Conservation (phyloP, 2,329 filamentous ascomycete species). For the Coniochaeta hoffmannii region DNA sequence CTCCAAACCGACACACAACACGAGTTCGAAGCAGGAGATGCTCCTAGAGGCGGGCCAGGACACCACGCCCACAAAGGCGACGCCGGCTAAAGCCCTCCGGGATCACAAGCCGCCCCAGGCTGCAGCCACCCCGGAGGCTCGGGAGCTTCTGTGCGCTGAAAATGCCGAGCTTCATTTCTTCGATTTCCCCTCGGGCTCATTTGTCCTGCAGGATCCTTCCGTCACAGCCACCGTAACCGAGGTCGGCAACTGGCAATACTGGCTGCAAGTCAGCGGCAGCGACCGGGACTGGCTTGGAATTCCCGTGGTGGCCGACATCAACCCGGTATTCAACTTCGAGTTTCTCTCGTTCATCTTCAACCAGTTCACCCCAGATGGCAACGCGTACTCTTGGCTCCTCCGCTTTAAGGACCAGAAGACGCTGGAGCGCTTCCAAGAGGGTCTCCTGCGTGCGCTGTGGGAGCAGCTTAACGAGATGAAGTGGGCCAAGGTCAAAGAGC, state of each 20-base stretch:
- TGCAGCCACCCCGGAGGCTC: slow-evolving; percentile 46
- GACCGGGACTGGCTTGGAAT: slow-evolving; percentile 79
- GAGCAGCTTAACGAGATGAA: slow-evolving; percentile 92
- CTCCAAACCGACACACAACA: slow-evolving; percentile 35
- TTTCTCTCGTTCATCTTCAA: slow-evolving; percentile 99
- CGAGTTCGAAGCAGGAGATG: slow-evolving; percentile 37
- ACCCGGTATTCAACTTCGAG: slow-evolving; percentile 98
- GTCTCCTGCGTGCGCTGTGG: slow-evolving; percentile 92
- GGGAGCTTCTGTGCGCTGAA: slow-evolving; percentile 68
- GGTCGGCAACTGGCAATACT: slow-evolving; percentile 88
- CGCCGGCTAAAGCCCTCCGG: slow-evolving; percentile 24
- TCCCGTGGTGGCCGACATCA: slow-evolving; percentile 78
- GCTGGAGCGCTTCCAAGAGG: slow-evolving; percentile 83
- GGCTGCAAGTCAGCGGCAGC: slow-evolving; percentile 75
- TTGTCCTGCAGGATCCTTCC: slow-evolving; percentile 68
- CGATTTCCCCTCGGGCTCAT: slow-evolving; percentile 80
- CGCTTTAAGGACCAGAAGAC: slow-evolving; percentile 80
- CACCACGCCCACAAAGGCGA: slow-evolving; percentile 19
- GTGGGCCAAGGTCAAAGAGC: slow-evolving; percentile 87
- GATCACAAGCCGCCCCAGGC: slow-evolving; percentile 16
- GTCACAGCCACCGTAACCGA: slow-evolving; percentile 78
- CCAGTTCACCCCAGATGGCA: slow-evolving; percentile 81
- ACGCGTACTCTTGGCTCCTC: slow-evolving; percentile 90
- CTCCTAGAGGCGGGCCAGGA: slow-evolving; percentile 13
- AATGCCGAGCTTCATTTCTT: slow-evolving; percentile 85